Conservation (phyloP, 2,329 filamentous ascomycete genomes). For the Tetracladium maxilliforme region DNA sequence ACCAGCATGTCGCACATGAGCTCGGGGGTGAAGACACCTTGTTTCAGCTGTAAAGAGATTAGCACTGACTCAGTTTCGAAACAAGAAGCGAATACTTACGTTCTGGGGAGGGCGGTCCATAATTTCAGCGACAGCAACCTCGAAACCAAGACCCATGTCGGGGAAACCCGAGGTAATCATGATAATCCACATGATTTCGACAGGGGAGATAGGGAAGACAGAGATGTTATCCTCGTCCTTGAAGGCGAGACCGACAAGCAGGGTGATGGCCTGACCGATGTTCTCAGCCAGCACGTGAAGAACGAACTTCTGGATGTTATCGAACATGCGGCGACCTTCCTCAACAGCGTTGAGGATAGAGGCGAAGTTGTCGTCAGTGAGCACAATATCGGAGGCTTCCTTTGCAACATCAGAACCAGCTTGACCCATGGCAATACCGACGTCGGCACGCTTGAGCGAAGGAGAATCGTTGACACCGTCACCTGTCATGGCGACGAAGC, state of each 20-base stretch:
- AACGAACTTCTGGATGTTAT: conserved; percentile 82
- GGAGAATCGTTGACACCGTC: conserved; percentile 82
- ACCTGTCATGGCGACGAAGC: conserved; percentile 77
- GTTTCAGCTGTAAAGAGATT: too few species aligned
- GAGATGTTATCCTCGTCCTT: conserved; percentile 57
- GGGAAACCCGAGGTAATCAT: conserved; percentile 76
- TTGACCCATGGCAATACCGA: conserved; percentile 81
- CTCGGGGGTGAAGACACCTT: conserved; percentile 64
- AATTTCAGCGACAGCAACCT: conserved; percentile 60
- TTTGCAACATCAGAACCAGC: conserved; percentile 77
- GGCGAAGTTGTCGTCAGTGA: conserved; percentile 79
- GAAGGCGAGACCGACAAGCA: conserved; percentile 72
- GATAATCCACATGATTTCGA: conserved; percentile 89
- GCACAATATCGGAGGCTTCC: conserved; percentile 65
- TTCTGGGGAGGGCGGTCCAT: conserved; percentile 70
- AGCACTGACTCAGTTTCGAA: conserved; percentile 4
- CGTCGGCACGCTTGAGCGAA: conserved; percentile 65
- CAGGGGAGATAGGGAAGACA: conserved; percentile 72
- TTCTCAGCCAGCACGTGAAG: conserved; percentile 69
- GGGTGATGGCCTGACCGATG: conserved; percentile 67
- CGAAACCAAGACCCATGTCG: conserved; percentile 76
- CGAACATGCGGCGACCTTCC: conserved; percentile 72
- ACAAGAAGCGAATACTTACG: conserved; percentile 23
- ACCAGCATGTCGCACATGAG: conserved; percentile 67
- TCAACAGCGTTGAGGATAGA: conserved; percentile 73